Evolutionary conservation across 2,329 filamentous ascomycete genomes (phyloP).

Genomic region (Aspergillus sojae): DNA sequence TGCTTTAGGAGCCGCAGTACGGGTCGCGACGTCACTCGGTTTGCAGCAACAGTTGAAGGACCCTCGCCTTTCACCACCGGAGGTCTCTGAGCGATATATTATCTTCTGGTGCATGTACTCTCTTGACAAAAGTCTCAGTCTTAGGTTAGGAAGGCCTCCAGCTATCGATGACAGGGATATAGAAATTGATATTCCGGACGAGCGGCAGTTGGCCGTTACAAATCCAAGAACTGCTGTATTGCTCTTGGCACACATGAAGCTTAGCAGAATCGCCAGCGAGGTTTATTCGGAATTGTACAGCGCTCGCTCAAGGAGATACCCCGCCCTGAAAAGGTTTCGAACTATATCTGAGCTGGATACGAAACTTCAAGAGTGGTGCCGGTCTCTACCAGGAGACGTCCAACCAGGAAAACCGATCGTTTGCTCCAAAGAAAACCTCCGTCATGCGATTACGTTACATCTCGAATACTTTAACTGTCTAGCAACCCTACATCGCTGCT

Average conservation of each 20-base stretch:
- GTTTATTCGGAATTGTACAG: background rate
- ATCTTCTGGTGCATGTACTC: constrained; percentile 1
- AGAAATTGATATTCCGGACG: constrained; percentile 1
- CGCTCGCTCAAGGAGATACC: background rate
- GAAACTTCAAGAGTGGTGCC: background rate
- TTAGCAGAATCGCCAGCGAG: background rate
- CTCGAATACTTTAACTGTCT: constrained; percentile 2
- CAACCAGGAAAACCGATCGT: background rate
- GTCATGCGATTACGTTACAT: background rate
- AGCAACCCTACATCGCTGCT: background rate
- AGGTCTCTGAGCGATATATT: background rate
- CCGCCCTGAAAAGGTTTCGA: constrained; percentile 1
- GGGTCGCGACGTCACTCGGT: background rate
- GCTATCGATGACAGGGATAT: background rate
- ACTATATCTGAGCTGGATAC: background rate
- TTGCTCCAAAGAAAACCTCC: background rate
- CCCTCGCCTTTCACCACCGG: background rate
- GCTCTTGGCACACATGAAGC: background rate
- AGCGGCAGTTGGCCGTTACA: background rate
- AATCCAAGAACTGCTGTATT: background rate
- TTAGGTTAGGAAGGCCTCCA: background rate
- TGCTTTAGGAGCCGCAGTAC: constrained; percentile 1
- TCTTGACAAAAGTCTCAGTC: constrained; percentile 1
- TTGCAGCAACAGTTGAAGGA: constrained; percentile 1
- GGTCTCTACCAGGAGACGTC: background rate